Conservation (phyloP, 257 asterid species). For the Scutellaria minor region DNA sequence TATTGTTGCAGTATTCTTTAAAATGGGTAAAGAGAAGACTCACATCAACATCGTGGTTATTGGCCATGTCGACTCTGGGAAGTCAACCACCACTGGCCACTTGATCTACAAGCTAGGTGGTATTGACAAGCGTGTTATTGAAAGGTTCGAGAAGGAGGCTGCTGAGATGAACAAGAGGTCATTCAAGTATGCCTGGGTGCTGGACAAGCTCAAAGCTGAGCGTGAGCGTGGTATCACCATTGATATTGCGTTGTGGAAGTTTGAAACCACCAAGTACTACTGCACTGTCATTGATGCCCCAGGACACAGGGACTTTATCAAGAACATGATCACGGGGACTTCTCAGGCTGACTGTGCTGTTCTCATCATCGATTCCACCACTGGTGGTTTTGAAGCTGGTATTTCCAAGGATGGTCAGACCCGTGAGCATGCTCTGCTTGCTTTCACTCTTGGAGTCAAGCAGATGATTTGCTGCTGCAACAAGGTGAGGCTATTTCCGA, state of each 20-base stretch:
- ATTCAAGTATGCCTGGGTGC: conserved; percentile 81
- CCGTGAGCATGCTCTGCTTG: conserved; percentile 85
- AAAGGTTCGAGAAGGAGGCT: conserved; percentile 83
- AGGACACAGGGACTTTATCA: conserved; percentile 32
- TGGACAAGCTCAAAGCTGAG: conserved; percentile 90
- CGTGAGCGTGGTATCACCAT: conserved; percentile 89
- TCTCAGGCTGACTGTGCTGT: conserved; percentile 87
- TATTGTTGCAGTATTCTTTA: conserved; percentile 14
- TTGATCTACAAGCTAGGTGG: conserved; percentile 83
- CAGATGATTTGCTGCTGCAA: conserved; percentile 84
- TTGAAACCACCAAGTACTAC: conserved; percentile 84
- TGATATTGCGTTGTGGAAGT: conserved; percentile 85
- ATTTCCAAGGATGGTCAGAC: conserved; percentile 92
- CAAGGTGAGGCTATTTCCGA: conserved; percentile 45
- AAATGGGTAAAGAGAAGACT: conserved; percentile 43
- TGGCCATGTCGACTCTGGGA: conserved; percentile 48
- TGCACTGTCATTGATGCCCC: conserved; percentile 70
- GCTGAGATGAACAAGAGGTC: conserved; percentile 44
- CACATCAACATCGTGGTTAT: conserved; percentile 44
- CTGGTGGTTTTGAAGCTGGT: conserved; percentile 95
- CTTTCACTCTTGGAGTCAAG: conserved; percentile 85
- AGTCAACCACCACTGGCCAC: conserved; percentile 26
- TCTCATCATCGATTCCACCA: conserved; percentile 79
- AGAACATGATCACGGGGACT: conserved; percentile 43
- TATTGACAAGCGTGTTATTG: conserved; percentile 81